Evolutionary conservation across 2,329 filamentous ascomycete species (phyloP), one percentile per base, ranked within the genome.

Genomic region (Ascochyta clinopodiicola): DNA sequence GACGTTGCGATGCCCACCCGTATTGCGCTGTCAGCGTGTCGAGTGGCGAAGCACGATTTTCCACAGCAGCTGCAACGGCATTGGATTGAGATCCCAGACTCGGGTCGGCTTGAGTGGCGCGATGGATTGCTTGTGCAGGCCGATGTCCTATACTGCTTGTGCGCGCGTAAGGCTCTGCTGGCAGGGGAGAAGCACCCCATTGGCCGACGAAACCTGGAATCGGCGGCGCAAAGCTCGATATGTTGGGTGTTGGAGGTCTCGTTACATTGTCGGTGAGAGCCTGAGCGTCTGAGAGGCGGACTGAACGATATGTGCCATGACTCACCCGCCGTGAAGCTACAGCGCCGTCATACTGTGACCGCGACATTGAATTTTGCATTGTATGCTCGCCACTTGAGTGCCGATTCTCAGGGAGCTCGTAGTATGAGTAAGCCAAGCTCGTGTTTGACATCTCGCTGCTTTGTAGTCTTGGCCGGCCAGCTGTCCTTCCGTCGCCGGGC

Each of bases 341-440:
- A n/a, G 60, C 47, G 3, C 66, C 66, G 36, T 71, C 66, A 37
- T 63, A 63, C 43, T 71, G 70, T n/a, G 61, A 46, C 1, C 62
- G 54, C 5, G 36, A 47, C 22, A 62, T 27, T 12, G 56, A 48
- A 15, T n/a, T 22, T 9, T 47, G 44, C 13, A 21, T 35, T 15
- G 65, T 59, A 7, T 63, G 51, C 34, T 60, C 61, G 31, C 62
- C 59, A 57, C 70, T 72, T 19, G 69, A 59, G 15, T 65, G 53
- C 27, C 66, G 61, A 21, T 64, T 69, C 25, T 56, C 63, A 13
- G 71, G 63, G 40, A 73, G 61, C 46, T 71, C 69, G 43, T 73
- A 74, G 32, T 62, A 70, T 6, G 71, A 73, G 42, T 69, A 74
- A n/a, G 65, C 57, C 24, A 61, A 55, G 49, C 70, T 73, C n/a